Evolutionary conservation across 148 eudicot species (phyloP).

Genomic region (Spergularia marina): DNA sequence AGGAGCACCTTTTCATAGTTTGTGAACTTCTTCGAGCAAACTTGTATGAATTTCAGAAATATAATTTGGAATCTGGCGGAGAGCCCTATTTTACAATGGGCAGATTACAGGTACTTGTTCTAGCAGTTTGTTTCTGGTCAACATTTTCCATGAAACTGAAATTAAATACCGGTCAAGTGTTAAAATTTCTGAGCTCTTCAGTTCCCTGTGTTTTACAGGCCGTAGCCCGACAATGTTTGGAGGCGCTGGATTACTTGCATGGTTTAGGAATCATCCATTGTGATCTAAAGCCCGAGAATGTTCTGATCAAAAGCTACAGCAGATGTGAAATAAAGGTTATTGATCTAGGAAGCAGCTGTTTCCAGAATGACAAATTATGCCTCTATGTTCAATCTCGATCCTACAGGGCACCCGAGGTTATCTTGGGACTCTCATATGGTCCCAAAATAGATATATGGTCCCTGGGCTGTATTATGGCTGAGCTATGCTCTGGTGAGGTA

Average conservation of each 20-base stretch:
- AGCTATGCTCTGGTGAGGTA: slow-evolving; percentile 89
- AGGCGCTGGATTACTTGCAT: slow-evolving; percentile 82
- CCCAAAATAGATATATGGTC: slow-evolving; percentile 96
- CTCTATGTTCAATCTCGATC: slow-evolving; percentile 94
- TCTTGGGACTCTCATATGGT: slow-evolving; percentile 89
- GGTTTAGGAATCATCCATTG: slow-evolving; percentile 83
- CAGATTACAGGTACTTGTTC: slow-evolving; percentile 60
- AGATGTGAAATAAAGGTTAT: slow-evolving; percentile 93
- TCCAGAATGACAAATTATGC: slow-evolving; percentile 66
- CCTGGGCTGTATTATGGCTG: slow-evolving; percentile 89
- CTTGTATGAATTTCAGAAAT: slow-evolving; percentile 92
- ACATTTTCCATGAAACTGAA: neutral
- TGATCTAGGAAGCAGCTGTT: slow-evolving; percentile 98
- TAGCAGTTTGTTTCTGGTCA: neutral
- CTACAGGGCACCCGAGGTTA: slow-evolving; percentile 96
- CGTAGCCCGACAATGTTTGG: slow-evolving; percentile 84
- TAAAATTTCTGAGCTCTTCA: neutral
- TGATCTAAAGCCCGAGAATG: slow-evolving; percentile 94
- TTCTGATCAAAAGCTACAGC: slow-evolving; percentile 80
- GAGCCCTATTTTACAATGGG: slow-evolving; percentile 82
- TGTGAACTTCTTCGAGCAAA: slow-evolving; percentile 93
- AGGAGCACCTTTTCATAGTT: slow-evolving; percentile 98
- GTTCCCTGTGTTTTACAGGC: slow-evolving; percentile 35
- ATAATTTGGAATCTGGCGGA: slow-evolving; percentile 77
- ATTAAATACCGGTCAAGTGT: neutral